These are phyloP conservation scores for Tilletiaria anomala DNA, from an alignment of 1,284 basidiomycete genomes.

Conservation along the genomic window DNA sequence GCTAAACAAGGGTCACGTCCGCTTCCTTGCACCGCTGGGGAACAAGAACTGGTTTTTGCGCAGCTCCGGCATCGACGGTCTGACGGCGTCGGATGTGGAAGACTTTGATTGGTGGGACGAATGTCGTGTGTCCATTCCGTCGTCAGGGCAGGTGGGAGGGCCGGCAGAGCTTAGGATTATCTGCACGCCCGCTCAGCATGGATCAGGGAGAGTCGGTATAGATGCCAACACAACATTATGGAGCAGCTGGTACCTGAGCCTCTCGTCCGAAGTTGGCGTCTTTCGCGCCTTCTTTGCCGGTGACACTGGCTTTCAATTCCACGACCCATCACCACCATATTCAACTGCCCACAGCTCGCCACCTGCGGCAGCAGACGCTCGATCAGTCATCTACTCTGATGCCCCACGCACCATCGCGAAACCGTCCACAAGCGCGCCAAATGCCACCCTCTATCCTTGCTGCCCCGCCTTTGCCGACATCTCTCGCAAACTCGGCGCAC, in stretches of 20 bases:
- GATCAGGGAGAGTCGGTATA: constrained; percentile 23
- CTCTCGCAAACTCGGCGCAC: constrained; percentile 12
- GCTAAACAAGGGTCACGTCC: constrained; percentile 8
- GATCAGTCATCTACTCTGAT: too few relatives aligned
- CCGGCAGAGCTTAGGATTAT: constrained; percentile 7
- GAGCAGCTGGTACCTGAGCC: constrained; percentile 26
- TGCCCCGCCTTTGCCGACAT: constrained; percentile 33
- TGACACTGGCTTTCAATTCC: constrained; percentile 33
- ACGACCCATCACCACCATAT: constrained; percentile 6
- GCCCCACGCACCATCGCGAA: too few relatives aligned
- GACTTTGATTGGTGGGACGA: constrained; percentile 38
- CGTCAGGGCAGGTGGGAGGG: too few relatives aligned
- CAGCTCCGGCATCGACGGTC: constrained; percentile 9
- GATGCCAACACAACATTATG: constrained; percentile 25
- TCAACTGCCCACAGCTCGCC: background rate
- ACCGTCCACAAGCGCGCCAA: background rate
- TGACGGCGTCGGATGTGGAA: constrained; percentile 11
- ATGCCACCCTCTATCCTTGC: constrained; percentile 11
- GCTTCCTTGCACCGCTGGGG: constrained; percentile 32
- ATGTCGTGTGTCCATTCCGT: too few relatives aligned
- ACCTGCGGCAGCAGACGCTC: background rate
- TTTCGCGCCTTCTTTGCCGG: constrained; percentile 32
- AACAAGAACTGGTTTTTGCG: constrained; percentile 26
- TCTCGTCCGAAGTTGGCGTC: background rate
- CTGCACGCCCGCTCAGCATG: constrained; percentile 36